Base-by-base conservation (phyloP, 2,329 filamentous ascomycete species). In the Beauveria sp. region DNA sequence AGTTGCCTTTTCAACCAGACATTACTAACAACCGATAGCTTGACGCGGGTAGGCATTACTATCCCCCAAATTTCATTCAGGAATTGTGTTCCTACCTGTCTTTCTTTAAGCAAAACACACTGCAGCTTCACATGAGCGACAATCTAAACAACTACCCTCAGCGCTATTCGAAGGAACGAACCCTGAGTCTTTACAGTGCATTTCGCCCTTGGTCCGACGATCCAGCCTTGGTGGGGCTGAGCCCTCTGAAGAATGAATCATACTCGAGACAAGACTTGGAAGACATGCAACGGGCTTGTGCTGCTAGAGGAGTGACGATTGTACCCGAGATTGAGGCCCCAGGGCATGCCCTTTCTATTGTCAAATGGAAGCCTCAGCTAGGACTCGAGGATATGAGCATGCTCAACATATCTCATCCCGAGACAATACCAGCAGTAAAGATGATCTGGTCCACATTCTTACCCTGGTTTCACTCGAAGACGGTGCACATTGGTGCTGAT, bases 271-370 rank as follows among this genome's bases (percentile, higher is more conserved):
- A 71, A 0, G 76, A 82, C 5, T 84, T 83, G 63, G 79, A 82
- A 26, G 70, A 77, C 2, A 75, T 86, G 7, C 81, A 86, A 65
- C 65, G 68, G 0, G 72, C 75, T 49, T 86, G 83, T 63, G 82
- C 78, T 0, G 71, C 75, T 0, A 75, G 82, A 5, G 84, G 84
- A 4, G 78, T 86, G 1, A 84, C 83, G 0, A 72, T 86, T 1
- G 74, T 86, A 6, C 82, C 83, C 0, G 83, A 86, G 67, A 83
- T 86, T 22, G 83, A 86, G 67, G 76, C 81, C 0, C 83, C 83
- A 0, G 83, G 83, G 0, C 84, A 86, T 63, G 78, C 79, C 1
- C 70, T 86, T 1, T 77, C 78, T 8, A 77, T 86, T 22, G 80
- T 79, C 1, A 81, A 86, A 65, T 86, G 83, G 83, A 83, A 80